These are phyloP conservation scores for Yamadazyma epiphylla DNA, from an alignment of 1,139 yeast genomes.

Conservation along the genomic window DNA sequence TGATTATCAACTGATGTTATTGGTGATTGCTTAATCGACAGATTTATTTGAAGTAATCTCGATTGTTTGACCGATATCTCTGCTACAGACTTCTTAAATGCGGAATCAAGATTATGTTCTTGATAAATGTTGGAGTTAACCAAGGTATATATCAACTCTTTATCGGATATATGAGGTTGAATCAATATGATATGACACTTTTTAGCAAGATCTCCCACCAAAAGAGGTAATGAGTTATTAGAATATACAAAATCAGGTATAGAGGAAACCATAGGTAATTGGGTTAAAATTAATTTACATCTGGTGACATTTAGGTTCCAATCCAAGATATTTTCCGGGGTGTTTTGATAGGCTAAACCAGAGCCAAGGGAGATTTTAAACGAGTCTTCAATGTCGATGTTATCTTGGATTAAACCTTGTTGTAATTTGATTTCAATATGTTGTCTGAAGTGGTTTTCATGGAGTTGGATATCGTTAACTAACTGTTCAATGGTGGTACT, in stretches of 20 bases:
- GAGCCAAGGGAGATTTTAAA: conserved; percentile 40
- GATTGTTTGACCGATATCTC: conserved; percentile 49
- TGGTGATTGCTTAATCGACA: conserved; percentile 22
- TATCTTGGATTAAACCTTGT: conserved; percentile 3
- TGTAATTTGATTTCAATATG: conserved; percentile 7
- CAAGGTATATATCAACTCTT: conserved; percentile 39
- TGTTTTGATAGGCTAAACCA: conserved; percentile 36
- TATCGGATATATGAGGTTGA: conserved; percentile 42
- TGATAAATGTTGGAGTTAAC: conserved; percentile 40
- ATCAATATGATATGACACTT: conserved; percentile 38
- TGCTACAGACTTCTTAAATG: conserved; percentile 48
- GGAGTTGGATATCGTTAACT: conserved; percentile 41
- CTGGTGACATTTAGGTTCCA: conserved; percentile 48
- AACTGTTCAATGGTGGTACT: conserved; percentile 44
- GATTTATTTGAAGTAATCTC: conserved; percentile 39
- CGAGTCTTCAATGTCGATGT: conserved; percentile 21
- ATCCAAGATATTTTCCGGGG: conserved; percentile 39
- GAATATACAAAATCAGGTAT: conserved; percentile 35
- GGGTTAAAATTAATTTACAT: conserved; percentile 38
- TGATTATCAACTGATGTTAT: conserved; percentile 26
- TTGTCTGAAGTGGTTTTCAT: conserved; percentile 31
- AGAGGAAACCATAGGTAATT: conserved; percentile 37
- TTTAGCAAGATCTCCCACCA: conserved; percentile 43
- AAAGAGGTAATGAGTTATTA: conserved; percentile 33
- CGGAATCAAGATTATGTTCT: conserved; percentile 45